phyloP scores from a whole-genome alignment of 495 filamentous ascomycete species.

The Hypoxylon lienhwacheense region DNA sequence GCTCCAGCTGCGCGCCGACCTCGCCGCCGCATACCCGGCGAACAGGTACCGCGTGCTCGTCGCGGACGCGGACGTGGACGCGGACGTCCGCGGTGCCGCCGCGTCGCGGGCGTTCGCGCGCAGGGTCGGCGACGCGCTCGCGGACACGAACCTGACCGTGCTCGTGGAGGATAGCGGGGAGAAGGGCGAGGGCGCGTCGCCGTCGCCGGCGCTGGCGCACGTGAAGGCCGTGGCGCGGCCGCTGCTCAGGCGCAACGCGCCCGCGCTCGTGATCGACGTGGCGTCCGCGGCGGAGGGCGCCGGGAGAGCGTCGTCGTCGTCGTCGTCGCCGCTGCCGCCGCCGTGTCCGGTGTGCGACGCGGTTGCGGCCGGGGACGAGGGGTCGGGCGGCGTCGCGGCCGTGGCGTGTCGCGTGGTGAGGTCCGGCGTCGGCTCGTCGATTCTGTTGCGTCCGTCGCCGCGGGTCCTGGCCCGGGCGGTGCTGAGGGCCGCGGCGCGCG shows the following conservation, averaged over 20 bases:
- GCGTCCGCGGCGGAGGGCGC: neutral
- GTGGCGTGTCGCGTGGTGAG: neutral
- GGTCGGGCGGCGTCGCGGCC: slow-evolving; percentile 18
- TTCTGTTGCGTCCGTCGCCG: slow-evolving; percentile 30
- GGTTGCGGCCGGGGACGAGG: slow-evolving; percentile 35
- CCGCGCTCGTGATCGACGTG: slow-evolving; percentile 31
- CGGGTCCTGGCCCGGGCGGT: slow-evolving; percentile 30
- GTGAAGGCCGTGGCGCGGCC: slow-evolving; percentile 22
- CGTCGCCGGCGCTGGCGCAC: slow-evolving; percentile 2
- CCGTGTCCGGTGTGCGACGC: slow-evolving; percentile 5
- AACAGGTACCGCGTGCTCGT: slow-evolving; percentile 32
- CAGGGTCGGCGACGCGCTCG: slow-evolving; percentile 16
- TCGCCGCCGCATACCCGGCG: slow-evolving; percentile 39
- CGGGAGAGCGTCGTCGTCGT: neutral
- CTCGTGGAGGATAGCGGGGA: slow-evolving; percentile 20
- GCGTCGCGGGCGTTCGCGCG: slow-evolving; percentile 1
- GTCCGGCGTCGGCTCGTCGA: slow-evolving; percentile 1
- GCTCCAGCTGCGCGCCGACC: slow-evolving; percentile 39
- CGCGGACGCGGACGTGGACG: slow-evolving; percentile 13
- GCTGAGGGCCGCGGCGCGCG: slow-evolving; percentile 29
- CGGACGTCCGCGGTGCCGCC: neutral
- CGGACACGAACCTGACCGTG: slow-evolving; percentile 35
- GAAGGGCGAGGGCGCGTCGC: neutral
- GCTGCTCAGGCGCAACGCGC: slow-evolving; percentile 18
- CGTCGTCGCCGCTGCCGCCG: neutral